These are phyloP conservation scores for Aspergillus felis DNA, from an alignment of 2,329 filamentous ascomycete species.

Conservation along the genomic window DNA sequence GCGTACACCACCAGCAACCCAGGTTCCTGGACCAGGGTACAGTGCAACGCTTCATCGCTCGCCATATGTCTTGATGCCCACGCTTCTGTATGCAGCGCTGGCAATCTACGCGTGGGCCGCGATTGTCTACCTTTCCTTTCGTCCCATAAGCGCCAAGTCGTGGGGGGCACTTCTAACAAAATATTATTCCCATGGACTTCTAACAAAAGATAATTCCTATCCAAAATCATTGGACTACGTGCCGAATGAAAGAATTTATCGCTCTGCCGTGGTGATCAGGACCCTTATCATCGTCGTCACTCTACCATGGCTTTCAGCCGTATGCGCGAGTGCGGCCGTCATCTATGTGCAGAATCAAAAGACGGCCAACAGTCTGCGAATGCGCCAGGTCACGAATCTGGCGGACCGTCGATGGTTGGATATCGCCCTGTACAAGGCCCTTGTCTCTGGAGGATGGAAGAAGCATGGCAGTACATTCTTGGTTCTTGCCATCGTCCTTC, in stretches of 20 bases:
- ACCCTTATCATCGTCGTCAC: constrained; percentile 16
- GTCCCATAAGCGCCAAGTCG: not conserved
- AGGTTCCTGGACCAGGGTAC: not conserved
- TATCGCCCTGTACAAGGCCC: not conserved
- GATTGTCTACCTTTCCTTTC: not conserved
- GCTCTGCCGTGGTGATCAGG: constrained; percentile 16
- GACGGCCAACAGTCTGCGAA: constrained; percentile 8
- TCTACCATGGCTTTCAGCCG: constrained; percentile 18
- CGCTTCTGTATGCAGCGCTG: not conserved
- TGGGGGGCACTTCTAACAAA: not conserved
- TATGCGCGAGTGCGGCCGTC: constrained; percentile 22
- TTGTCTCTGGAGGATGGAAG: constrained; percentile 11
- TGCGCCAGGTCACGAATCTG: constrained; percentile 19
- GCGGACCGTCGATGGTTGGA: constrained; percentile 21
- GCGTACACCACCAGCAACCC: not conserved
- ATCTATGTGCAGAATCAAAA: constrained; percentile 19
- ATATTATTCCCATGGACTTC: not conserved
- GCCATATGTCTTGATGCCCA: not conserved
- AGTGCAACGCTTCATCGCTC: not conserved
- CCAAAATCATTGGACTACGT: not conserved
- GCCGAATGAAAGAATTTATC: constrained; percentile 10
- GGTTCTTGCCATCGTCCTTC: constrained; percentile 16
- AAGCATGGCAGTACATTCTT: constrained; percentile 20
- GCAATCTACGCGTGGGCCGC: not conserved
- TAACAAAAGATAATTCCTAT: not conserved